Percentiles rank a stretch among this genome's conserved stretches.
These are phyloP conservation scores for Globisporangium apiculatum DNA, from an alignment of 352 stramenopile genomes.

Conservation along the genomic window DNA sequence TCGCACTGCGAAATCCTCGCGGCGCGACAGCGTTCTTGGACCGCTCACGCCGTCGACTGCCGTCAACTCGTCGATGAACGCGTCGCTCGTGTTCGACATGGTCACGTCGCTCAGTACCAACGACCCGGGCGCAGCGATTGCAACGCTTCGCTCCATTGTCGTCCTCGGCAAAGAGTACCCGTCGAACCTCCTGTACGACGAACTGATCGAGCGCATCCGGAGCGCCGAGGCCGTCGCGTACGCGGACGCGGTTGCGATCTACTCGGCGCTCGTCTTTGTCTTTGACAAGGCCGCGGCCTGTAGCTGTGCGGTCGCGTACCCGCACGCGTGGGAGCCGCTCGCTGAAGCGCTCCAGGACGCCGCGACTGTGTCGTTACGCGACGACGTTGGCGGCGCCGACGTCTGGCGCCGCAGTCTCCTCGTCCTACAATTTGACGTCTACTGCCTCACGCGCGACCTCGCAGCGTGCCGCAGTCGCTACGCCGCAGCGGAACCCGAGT, in stretches of 20 bases:
- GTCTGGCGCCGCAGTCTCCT: constrained; percentile 61
- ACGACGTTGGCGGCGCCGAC: constrained; percentile 29
- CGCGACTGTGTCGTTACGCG: constrained; percentile 20
- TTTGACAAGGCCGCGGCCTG: constrained; percentile 68
- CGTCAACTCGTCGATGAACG: constrained; percentile 72
- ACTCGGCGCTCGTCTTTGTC: constrained; percentile 73
- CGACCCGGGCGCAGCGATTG: constrained; percentile 69
- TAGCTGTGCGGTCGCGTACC: constrained; percentile 53
- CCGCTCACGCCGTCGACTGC: constrained; percentile 52
- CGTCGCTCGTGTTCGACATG: constrained; percentile 77
- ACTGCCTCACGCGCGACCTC: constrained; percentile 74
- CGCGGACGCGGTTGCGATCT: constrained; percentile 64
- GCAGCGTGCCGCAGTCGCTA: constrained; percentile 45
- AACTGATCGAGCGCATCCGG: constrained; percentile 77
- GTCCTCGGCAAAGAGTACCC: constrained; percentile 80
- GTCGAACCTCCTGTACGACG: constrained; percentile 69
- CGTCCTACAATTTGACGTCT: constrained; percentile 77
- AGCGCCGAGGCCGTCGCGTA: constrained; percentile 65
- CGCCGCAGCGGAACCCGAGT: constrained; percentile 27
- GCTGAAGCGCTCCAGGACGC: constrained; percentile 53
- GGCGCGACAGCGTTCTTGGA: constrained; percentile 6
- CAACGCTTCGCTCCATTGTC: constrained; percentile 72
- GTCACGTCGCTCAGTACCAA: constrained; percentile 80
- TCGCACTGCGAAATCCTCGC: background rate
- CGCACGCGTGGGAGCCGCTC: constrained; percentile 63